Conservation (phyloP, 257 asterid genomes). For the Solanum paucissectum region DNA sequence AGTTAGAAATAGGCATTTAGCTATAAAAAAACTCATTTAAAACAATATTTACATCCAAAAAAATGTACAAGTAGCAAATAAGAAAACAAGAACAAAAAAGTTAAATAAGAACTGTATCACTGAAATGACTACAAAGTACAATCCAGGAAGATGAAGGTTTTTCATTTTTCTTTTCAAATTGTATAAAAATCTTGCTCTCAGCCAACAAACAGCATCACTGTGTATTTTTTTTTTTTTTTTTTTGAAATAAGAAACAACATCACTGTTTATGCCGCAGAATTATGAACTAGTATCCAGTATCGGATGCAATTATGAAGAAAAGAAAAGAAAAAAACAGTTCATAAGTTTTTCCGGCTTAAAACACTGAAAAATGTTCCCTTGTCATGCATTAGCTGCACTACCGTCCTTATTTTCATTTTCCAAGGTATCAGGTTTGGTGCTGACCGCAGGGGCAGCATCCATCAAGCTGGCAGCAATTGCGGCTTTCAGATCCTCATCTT, state of each 20-base stretch:
- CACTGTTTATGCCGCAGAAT: not conserved
- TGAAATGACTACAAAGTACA: not conserved
- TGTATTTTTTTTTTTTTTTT: not conserved
- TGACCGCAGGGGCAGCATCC: constrained; percentile 38
- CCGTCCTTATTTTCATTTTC: constrained; percentile 17
- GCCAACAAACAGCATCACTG: not conserved
- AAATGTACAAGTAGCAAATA: not conserved
- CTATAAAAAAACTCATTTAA: not conserved
- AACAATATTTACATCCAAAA: not conserved
- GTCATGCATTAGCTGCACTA: constrained; percentile 3
- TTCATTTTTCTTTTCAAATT: not conserved
- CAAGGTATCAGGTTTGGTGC: constrained; percentile 14
- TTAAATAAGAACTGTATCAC: not conserved
- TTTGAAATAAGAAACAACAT: not conserved
- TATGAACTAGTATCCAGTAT: not conserved
- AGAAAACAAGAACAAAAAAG: not conserved
- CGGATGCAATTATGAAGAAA: not conserved
- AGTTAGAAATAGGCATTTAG: not conserved
- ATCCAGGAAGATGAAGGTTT: not conserved
- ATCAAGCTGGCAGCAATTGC: constrained; percentile 90
- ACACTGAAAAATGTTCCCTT: not conserved
- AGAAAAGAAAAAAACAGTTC: not conserved
- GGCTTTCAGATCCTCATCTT: constrained; percentile 91
- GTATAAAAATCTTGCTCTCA: not conserved
- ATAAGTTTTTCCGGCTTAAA: not conserved